Percentiles rank a stretch among this genome's conserved stretches.
These are phyloP conservation scores for Aspergillus ibericus DNA, from an alignment of 2,329 filamentous ascomycete species.

Conservation along the genomic window DNA sequence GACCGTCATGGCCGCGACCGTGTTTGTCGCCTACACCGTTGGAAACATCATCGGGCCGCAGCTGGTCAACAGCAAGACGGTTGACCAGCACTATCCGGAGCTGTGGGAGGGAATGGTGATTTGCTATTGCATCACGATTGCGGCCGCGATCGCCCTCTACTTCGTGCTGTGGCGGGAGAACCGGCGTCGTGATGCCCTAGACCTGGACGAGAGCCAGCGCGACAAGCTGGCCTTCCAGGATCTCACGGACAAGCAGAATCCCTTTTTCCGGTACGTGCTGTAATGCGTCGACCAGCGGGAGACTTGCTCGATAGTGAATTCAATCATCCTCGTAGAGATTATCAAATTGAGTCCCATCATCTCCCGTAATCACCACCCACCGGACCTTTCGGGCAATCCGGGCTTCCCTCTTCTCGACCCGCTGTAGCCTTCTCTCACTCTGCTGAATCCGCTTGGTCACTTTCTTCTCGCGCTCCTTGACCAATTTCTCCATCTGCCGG, in stretches of 20 bases:
- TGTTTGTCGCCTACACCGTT: slow-evolving; percentile 74
- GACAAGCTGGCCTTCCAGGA: slow-evolving; percentile 67
- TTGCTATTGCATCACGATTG: slow-evolving; percentile 67
- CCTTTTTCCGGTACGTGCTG: slow-evolving; percentile 63
- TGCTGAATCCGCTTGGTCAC: slow-evolving; percentile 8
- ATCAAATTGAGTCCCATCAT: slow-evolving; percentile 15
- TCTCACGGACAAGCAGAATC: slow-evolving; percentile 68
- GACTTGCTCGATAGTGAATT: background rate
- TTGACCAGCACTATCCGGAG: slow-evolving; percentile 66
- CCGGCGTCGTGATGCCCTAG: slow-evolving; percentile 48
- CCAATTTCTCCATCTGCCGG: slow-evolving; percentile 4
- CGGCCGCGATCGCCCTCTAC: slow-evolving; percentile 58
- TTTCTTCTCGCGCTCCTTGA: slow-evolving; percentile 10
- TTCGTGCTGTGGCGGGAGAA: slow-evolving; percentile 62
- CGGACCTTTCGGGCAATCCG: slow-evolving; percentile 15
- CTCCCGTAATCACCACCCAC: slow-evolving; percentile 16
- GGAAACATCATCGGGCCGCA: slow-evolving; percentile 76
- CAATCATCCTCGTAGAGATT: slow-evolving; percentile 9
- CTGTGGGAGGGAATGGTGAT: slow-evolving; percentile 70
- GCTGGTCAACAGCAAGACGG: slow-evolving; percentile 66
- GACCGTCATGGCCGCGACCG: slow-evolving; percentile 70
- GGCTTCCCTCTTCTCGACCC: slow-evolving; percentile 12
- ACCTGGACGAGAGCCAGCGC: slow-evolving; percentile 60
- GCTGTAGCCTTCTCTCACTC: slow-evolving; percentile 4
- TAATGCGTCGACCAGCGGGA: slow-evolving; percentile 27